Evolutionary conservation across 441 rosid genomes (phyloP).

Genomic region (Euphorbia schlechtendalii): DNA sequence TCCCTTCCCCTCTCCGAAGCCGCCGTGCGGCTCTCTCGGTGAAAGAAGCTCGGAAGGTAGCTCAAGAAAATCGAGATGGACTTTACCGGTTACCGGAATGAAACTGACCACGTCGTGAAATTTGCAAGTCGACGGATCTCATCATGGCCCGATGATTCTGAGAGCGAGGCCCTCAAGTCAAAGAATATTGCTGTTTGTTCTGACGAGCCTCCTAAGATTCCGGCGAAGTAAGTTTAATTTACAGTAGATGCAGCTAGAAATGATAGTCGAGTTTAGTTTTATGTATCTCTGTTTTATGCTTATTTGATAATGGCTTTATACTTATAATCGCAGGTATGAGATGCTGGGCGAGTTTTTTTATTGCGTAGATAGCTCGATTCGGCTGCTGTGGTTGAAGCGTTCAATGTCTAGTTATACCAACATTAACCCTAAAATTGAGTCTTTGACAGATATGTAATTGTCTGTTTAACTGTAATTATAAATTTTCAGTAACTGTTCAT

Average conservation of each 20-base stretch:
- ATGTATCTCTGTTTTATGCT: not conserved
- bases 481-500: not conserved
- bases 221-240: constrained; percentile 43
- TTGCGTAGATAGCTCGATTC: constrained; percentile 56
- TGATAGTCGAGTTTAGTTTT: not conserved
- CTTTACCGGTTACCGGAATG: constrained; percentile 18
- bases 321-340: constrained; percentile 42
- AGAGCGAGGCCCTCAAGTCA: constrained; percentile 10
- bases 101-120: constrained; percentile 16
- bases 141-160: constrained; percentile 24
- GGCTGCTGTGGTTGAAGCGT: constrained; percentile 40
- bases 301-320: not conserved
- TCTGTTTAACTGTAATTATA: too few relatives aligned
- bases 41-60: constrained; percentile 51
- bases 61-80: constrained; percentile 29
- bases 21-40: constrained; percentile 55
- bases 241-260: not conserved
- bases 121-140: constrained; percentile 49
- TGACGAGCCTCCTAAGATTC: constrained; percentile 24
- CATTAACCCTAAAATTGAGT: constrained; percentile 47
- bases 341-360: constrained; percentile 57
- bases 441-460: constrained; percentile 59
- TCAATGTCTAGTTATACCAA: constrained; percentile 45
- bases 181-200: not conserved
- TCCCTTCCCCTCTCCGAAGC: constrained; percentile 44